These are phyloP conservation scores for Polyporus arcularius DNA, from an alignment of 768 basidiomycete genomes.

Conservation along the genomic window DNA sequence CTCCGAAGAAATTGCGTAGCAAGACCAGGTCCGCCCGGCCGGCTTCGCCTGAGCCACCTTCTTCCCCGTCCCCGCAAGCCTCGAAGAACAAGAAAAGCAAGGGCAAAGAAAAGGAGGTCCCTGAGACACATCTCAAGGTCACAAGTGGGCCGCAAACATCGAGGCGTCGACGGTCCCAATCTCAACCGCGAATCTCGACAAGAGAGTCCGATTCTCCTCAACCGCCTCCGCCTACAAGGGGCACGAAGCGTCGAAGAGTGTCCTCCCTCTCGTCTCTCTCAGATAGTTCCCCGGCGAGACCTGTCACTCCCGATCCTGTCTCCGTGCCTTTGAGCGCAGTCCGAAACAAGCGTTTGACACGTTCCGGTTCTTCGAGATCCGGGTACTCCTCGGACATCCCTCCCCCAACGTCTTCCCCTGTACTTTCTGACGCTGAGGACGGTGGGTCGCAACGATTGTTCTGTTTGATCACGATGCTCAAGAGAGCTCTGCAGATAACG, in stretches of 20 bases:
- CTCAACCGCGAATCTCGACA: background rate
- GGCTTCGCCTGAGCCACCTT: background rate
- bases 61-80: background rate
- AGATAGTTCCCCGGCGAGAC: constrained; percentile 1
- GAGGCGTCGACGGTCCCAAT: background rate
- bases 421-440: constrained; percentile 1
- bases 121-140: background rate
- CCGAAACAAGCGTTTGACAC: background rate
- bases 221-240: background rate
- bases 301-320: background rate
- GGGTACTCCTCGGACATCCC: constrained; percentile 5
- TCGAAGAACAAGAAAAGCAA: background rate
- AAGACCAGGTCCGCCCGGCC: background rate
- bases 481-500: background rate
- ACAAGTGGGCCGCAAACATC: background rate
- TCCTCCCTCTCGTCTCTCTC: constrained; percentile 7
- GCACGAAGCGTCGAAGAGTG: constrained; percentile 12
- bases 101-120: background rate
- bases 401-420: constrained; percentile 10
- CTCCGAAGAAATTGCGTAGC: background rate
- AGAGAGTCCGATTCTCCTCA: constrained; percentile 2
- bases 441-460: constrained; percentile 6
- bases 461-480: background rate
- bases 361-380: background rate
- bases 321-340: background rate